Evolutionary conservation across 2,329 filamentous ascomycete genomes (phyloP).

Genomic region (Pseudohalonectria lignicola): DNA sequence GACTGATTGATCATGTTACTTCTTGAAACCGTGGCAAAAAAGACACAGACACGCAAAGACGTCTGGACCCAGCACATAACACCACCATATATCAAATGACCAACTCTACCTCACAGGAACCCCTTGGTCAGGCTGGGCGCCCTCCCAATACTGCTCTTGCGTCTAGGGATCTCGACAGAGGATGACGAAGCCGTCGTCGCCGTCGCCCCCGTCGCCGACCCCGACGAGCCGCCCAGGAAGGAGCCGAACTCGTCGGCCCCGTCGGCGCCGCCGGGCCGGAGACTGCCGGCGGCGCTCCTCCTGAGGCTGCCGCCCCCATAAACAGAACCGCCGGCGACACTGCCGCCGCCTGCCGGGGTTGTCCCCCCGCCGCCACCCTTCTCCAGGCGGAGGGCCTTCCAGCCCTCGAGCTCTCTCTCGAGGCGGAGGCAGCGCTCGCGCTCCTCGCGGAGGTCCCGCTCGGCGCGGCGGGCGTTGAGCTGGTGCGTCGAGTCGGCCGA

Average conservation of each 20-base stretch:
- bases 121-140: conserved; percentile 64
- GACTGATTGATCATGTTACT: too few relatives aligned
- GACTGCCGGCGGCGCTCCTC: conserved; percentile 5
- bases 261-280: conserved; percentile 7
- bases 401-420: conserved; percentile 80
- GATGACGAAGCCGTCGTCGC: conserved; percentile 36
- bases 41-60: too few relatives aligned
- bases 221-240: conserved; percentile 12
- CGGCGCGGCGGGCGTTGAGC: conserved; percentile 70
- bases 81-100: too few relatives aligned
- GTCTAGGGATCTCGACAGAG: conserved; percentile 45
- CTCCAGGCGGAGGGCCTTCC: conserved; percentile 67
- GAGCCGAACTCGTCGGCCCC: conserved; percentile 14
- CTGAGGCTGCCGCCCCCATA: conserved; percentile 17
- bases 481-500: conserved; percentile 74
- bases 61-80: too few relatives aligned
- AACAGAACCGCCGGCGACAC: conserved; percentile 10
- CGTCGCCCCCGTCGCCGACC: conserved; percentile 8
- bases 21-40: too few relatives aligned
- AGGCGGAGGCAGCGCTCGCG: conserved; percentile 68
- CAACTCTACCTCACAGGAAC: too few relatives aligned
- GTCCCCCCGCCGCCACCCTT: conserved; percentile 26
- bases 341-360: conserved; percentile 11
- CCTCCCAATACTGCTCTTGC: conserved; percentile 55
- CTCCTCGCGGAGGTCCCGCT: conserved; percentile 84